Evolutionary conservation across 345 rosid genomes (phyloP).

Genomic region (Mallotus nudiflorus): DNA sequence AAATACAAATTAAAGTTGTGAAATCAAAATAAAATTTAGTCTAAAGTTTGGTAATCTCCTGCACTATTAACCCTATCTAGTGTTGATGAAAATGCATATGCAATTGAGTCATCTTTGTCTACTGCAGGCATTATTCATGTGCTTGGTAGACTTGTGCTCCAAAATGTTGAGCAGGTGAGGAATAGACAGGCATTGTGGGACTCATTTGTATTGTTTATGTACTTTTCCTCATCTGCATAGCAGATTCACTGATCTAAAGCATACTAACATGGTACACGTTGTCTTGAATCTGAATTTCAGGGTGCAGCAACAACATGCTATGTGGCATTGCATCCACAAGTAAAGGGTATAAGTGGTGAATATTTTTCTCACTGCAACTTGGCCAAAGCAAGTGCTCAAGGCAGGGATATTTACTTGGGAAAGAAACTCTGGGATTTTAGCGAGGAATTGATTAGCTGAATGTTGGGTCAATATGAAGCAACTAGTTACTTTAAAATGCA

Average conservation of each 20-base stretch:
- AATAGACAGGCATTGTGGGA: no score
- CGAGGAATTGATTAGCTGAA: no score
- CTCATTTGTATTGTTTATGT: background rate
- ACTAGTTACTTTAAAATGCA: no score
- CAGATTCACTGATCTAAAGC: background rate
- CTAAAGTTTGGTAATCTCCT: no score
- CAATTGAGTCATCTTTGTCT: no score
- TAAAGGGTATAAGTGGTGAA: conserved; percentile 46
- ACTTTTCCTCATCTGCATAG: no score
- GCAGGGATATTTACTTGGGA: conserved; percentile 39
- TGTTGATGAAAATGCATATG: no score
- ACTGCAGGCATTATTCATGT: conserved; percentile 38
- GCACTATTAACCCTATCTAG: background rate
- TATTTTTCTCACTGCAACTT: conserved; percentile 50
- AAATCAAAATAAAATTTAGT: no score
- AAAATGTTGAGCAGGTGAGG: conserved; percentile 54
- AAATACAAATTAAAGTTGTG: no score
- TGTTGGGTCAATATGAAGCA: background rate
- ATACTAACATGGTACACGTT: no score
- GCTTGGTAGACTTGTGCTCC: conserved; percentile 36
- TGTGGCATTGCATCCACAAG: conserved; percentile 63
- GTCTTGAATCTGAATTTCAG: conserved; percentile 17
- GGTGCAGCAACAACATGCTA: conserved; percentile 71
- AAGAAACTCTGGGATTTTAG: conserved; percentile 63
- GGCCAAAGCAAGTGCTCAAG: conserved; percentile 30